Conservation (phyloP, 495 filamentous ascomycete species). For the Neurospora pannonica region DNA sequence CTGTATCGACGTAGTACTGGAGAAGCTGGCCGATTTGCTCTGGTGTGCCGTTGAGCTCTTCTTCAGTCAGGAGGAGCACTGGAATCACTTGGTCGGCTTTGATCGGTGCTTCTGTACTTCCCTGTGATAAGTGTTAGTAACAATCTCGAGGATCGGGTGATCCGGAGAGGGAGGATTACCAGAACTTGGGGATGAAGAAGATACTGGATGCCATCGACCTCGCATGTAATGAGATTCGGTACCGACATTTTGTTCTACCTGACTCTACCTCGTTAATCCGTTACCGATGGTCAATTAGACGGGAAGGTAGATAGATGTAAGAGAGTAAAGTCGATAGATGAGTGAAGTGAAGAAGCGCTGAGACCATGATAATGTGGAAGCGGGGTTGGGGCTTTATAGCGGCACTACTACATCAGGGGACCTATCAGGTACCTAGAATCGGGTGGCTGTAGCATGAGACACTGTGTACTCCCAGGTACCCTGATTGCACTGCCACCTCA, state of each 20-base stretch:
- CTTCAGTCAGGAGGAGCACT: conserved; percentile 2
- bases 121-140: neutral
- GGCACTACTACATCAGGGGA: neutral
- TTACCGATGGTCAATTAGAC: neutral
- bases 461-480: neutral
- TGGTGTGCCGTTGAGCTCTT: neutral
- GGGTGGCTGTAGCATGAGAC: neutral
- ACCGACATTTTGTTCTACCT: neutral
- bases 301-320: neutral
- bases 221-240: neutral
- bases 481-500: neutral
- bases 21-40: neutral
- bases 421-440: neutral
- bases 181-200: neutral
- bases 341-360: neutral
- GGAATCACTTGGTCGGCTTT: conserved; percentile 6
- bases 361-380: neutral
- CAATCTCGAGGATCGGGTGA: neutral
- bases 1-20: conserved; percentile 1
- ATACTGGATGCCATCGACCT: neutral
- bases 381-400: neutral
- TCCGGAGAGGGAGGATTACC: neutral
- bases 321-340: neutral
- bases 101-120: conserved; percentile 4
- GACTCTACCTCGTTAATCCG: neutral